These are phyloP conservation scores for Delonix regia DNA, from an alignment of 306 rosid genomes.

Conservation along the genomic window DNA sequence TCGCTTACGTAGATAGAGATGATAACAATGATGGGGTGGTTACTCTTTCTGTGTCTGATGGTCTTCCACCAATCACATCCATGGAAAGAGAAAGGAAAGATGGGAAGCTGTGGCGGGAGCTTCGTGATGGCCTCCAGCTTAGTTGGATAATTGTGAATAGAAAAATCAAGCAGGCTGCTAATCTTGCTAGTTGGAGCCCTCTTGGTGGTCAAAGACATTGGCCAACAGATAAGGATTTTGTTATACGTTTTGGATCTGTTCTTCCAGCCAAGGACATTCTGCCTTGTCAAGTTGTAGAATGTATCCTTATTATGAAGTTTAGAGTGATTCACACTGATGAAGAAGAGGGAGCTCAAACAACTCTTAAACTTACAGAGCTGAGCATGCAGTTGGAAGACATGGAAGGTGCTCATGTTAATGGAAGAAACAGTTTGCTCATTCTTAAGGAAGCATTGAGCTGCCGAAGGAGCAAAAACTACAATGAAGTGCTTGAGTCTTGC, in stretches of 20 bases:
- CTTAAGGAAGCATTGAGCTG: constrained; percentile 82
- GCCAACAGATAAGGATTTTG: constrained; percentile 88
- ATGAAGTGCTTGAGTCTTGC: constrained; percentile 80
- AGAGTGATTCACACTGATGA: constrained; percentile 59
- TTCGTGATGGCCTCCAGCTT: constrained; percentile 74
- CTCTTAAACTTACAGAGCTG: constrained; percentile 66
- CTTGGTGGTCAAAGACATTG: constrained; percentile 90
- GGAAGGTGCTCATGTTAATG: constrained; percentile 82
- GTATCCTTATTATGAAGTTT: constrained; percentile 86
- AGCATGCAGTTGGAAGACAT: constrained; percentile 94
- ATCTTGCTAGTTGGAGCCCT: constrained; percentile 92
- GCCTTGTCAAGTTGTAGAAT: constrained; percentile 80
- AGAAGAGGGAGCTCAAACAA: constrained; percentile 63
- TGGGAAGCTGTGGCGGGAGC: constrained; percentile 85
- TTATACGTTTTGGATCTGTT: constrained; percentile 81
- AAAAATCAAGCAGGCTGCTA: constrained; percentile 81
- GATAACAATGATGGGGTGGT: constrained; percentile 60
- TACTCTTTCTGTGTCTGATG: constrained; percentile 74
- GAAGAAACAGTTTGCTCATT: constrained; percentile 77
- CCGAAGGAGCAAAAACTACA: constrained; percentile 68
- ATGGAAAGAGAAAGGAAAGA: constrained; percentile 85
- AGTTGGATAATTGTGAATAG: constrained; percentile 84
- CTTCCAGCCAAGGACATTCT: constrained; percentile 81
- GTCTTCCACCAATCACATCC: constrained; percentile 71
- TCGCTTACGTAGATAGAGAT: constrained; percentile 62